Base-by-base conservation (phyloP, 192 early-diverging fungal genomes). In the Entomortierella parvispora region DNA sequence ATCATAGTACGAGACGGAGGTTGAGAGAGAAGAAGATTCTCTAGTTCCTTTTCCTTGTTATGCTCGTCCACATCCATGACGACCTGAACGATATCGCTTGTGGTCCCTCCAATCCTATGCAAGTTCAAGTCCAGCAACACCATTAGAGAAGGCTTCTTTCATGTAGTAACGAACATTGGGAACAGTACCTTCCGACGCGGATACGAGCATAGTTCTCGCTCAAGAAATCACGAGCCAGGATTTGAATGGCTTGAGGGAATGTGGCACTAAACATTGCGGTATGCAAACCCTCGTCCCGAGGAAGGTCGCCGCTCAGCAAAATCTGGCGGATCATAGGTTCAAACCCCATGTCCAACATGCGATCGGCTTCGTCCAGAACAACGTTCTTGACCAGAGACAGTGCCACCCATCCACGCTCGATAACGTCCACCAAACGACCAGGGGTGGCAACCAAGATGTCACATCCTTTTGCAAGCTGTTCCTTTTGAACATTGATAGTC, bases 261-360 rank as follows among this genome's bases (percentile, higher is more conserved):
- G 97, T 99, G n/a, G 97, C 97, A 68, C 90, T 93, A 80, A 97
- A 99, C 96, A 99, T 97, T 55, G 97, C 89, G 9, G 97, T 99
- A 61, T 95, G 94, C 58, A 95, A 86, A 50, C 83, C 65, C 51
- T 81, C 83, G 37, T 93, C 85, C 15, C 82, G 79, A 14, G 87
- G 84, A 81, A 97, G 87, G 65, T 95, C 93, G 80, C 92, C 89
- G 51, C 78, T 62, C 62, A 86, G 80, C 23, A 98, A 92, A 61
- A 99, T 94, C 48, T 88, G 81, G 47, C 97, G 87, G 59, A 99
- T 95, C 70, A 95, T 91, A 14, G 89, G 85, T 84, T 97, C 97
- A 76, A 99, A 99, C 54, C 97, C 97, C 96, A 98, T 98, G 76
- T 97, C 97, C 76, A 99, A 85, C 94, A 96, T 96, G 49, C 94